Base-by-base conservation (phyloP, 805 yeast genomes). In the Candida peoriensis region DNA sequence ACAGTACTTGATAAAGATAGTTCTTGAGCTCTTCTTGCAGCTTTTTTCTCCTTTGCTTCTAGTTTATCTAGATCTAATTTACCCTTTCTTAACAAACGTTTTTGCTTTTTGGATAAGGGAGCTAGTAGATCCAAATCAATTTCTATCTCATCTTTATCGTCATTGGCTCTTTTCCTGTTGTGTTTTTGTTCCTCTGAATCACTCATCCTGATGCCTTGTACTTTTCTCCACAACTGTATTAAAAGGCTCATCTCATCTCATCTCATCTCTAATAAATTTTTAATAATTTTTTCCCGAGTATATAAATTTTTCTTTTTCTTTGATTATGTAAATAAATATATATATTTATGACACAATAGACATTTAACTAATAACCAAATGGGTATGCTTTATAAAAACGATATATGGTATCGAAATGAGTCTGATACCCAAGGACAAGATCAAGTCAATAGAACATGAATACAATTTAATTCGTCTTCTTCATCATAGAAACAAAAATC, bases 31-130 rank as follows among this genome's bases (percentile, higher is more conserved):
- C 65, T 61, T 34, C 63, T 51, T 15, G 56, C 52, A 23, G 65
- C 64, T 27, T 58, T 55, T 45, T 60, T 61, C 41, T 59, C 64
- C 32, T 61, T 58, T 6, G 58, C 52, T 39, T 70, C 67, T 15
- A 78, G 52, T 48, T 76, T 79, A 32, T 76, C 81, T 29, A 76
- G 47, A 31, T 82, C 74, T 20, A 72, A 52, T 51, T 83, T 78
- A 41, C 88, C 88, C 44, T 81, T 86, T 61, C 93, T 90, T 46
- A 83, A 62, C 46, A 79, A 64, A 63, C 97, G 81, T 51, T 82
- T 81, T 60, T 90, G 96, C 58, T 93, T 90, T 59, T 86, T 89
- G 10, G 96, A 88, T 32, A 89, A 65, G 1, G 98, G 97, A 11
- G 82, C 74, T 6, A 86, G 78, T 31, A 77, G 82, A 17, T 65